Percentiles rank a stretch among this genome's conserved stretches.
phyloP scores from a whole-genome alignment of 352 stramenopile species.

The Phytophthora fragariaefolia region DNA sequence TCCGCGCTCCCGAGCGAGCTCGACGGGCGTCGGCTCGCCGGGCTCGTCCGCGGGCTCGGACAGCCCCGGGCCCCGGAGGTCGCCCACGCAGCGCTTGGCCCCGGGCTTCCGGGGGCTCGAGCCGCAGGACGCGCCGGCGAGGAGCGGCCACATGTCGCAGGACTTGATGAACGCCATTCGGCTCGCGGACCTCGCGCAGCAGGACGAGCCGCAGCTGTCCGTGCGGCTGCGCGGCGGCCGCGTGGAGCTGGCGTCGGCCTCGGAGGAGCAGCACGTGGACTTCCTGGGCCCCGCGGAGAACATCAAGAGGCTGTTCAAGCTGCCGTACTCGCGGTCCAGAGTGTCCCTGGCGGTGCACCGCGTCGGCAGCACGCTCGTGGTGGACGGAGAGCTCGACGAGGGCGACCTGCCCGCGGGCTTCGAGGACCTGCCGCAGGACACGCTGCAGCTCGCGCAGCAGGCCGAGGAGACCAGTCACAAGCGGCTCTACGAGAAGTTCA shows the following conservation, averaged over 20 bases:
- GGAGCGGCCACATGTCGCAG: constrained; percentile 48
- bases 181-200: constrained; percentile 53
- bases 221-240: constrained; percentile 68
- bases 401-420: constrained; percentile 74
- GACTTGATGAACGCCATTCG: constrained; percentile 78
- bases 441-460: constrained; percentile 64
- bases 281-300: constrained; percentile 86
- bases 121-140: constrained; percentile 12
- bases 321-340: constrained; percentile 79
- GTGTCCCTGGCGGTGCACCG: constrained; percentile 87
- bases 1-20: constrained; percentile 27
- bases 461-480: constrained; percentile 50
- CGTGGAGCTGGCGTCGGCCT: constrained; percentile 74
- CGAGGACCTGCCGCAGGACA: constrained; percentile 60
- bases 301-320: constrained; percentile 89
- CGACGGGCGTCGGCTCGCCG: constrained; percentile 11
- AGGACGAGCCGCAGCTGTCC: constrained; percentile 74
- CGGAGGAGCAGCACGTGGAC: constrained; percentile 74
- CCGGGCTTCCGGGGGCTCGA: constrained; percentile 44
- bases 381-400: constrained; percentile 81
- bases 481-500: constrained; percentile 88
- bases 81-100: constrained; percentile 41
- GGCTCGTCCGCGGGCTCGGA: constrained; percentile 18
- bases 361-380: constrained; percentile 78
- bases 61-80: constrained; percentile 26